Conservation (phyloP, 1,284 basidiomycete genomes). For the Apiotrichum mycotoxinovorans region DNA sequence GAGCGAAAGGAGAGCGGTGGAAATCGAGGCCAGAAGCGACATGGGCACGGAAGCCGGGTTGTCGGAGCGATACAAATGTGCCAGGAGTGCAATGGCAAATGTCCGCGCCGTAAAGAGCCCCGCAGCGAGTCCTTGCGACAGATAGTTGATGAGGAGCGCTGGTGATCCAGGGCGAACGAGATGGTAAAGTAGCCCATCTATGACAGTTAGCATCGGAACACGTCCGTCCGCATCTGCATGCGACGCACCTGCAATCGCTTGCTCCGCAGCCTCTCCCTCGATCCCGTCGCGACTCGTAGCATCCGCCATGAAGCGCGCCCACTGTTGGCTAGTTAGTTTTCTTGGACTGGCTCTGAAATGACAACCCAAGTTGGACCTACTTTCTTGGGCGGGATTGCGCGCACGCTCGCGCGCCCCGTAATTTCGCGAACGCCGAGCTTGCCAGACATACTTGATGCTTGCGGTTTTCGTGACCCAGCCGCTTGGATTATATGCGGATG, state of each 20-base stretch:
- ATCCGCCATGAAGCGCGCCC: conserved; percentile 9
- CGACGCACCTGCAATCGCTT: conserved; percentile 16
- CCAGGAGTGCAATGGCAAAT: conserved; percentile 27
- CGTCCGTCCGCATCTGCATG: neutral
- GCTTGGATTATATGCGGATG: neutral
- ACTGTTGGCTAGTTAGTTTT: neutral
- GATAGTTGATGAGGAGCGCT: conserved; percentile 32
- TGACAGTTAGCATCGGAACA: neutral
- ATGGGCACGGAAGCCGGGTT: conserved; percentile 6
- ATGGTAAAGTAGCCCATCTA: conserved; percentile 29
- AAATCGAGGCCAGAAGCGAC: conserved; percentile 22
- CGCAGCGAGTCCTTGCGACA: conserved; percentile 24
- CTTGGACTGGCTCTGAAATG: neutral
- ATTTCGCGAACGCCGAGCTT: conserved; percentile 10
- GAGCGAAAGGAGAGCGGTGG: conserved; percentile 20
- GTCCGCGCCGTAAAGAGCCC: conserved; percentile 23
- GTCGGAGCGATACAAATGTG: conserved; percentile 17
- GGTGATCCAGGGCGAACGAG: conserved; percentile 27
- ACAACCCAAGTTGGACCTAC: too few relatives aligned
- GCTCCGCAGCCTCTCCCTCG: conserved; percentile 6
- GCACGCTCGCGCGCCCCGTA: conserved; percentile 14
- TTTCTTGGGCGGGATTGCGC: conserved; percentile 16
- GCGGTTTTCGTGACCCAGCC: neutral
- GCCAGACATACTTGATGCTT: conserved; percentile 2
- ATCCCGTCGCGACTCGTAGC: neutral